phyloP scores from a whole-genome alignment of 768 basidiomycete species.

The Tulasnella sp. region DNA sequence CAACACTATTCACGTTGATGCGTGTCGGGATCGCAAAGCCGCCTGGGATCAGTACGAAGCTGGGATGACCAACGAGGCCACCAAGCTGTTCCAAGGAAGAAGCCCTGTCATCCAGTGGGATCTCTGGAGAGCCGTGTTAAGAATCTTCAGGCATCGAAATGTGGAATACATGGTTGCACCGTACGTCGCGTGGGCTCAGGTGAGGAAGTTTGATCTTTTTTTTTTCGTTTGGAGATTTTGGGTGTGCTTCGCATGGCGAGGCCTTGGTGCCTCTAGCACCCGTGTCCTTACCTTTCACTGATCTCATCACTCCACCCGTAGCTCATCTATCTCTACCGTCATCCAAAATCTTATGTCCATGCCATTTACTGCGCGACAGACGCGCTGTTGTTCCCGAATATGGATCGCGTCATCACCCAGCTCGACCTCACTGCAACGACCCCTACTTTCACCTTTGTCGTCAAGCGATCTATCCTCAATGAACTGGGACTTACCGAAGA shows the following conservation, averaged over 20 bases:
- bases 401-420: conserved; percentile 86
- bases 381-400: conserved; percentile 76
- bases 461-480: conserved; percentile 69
- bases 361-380: conserved; percentile 90
- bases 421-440: conserved; percentile 67
- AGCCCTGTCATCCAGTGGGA: conserved; percentile 75
- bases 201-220: conserved; percentile 42
- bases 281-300: background rate
- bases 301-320: conserved; percentile 38
- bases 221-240: conserved; percentile 5
- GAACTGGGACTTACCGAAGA: conserved; percentile 71
- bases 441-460: conserved; percentile 77
- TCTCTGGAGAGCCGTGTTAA: conserved; percentile 87
- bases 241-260: background rate
- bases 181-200: conserved; percentile 94
- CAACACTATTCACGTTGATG: conserved; percentile 56
- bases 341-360: conserved; percentile 90
- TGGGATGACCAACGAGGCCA: conserved; percentile 85
- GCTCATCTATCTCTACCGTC: conserved; percentile 93
- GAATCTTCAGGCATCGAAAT: conserved; percentile 89
- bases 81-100: conserved; percentile 74
- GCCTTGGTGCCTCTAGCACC: conserved; percentile 3
- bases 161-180: conserved; percentile 97
- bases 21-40: conserved; percentile 69
- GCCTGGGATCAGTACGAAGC: conserved; percentile 95